A percentile compares a stretch with the other conserved stretches of the same genome.
Conservation (phyloP, 192 early-diverging fungal species). For the Coemansia reversa region DNA sequence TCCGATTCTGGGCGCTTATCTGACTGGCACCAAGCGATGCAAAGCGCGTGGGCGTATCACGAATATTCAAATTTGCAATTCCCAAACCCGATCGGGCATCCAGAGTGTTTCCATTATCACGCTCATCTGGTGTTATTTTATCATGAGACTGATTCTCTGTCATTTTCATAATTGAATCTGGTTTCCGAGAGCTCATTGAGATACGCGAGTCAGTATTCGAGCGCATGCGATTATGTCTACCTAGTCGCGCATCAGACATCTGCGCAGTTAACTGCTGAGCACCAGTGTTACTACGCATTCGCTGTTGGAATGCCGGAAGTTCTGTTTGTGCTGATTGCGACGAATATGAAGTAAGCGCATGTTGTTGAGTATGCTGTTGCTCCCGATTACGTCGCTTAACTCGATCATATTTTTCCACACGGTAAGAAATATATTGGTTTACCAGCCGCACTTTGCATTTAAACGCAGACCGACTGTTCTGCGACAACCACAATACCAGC, state of each 20-base stretch:
- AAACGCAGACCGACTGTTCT: slow-evolving; percentile 62
- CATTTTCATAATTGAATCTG: not conserved
- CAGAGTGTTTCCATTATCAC: not conserved
- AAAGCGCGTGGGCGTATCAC: slow-evolving; percentile 9
- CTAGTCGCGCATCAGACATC: too few relatives aligned
- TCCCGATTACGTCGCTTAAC: slow-evolving; percentile 12
- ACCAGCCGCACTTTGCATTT: slow-evolving; percentile 74
- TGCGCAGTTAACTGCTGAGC: not conserved
- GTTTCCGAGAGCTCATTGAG: slow-evolving; percentile 30
- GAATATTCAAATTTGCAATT: slow-evolving; percentile 15
- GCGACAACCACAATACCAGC: slow-evolving; percentile 80
- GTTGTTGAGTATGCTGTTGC: not conserved
- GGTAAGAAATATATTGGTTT: slow-evolving; percentile 81
- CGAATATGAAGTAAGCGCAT: slow-evolving; percentile 37
- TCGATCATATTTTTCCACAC: slow-evolving; percentile 67
- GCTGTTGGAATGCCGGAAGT: slow-evolving; percentile 41
- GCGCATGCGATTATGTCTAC: slow-evolving; percentile 32
- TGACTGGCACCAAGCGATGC: slow-evolving; percentile 14
- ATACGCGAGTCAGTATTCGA: slow-evolving; percentile 48
- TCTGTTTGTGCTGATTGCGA: slow-evolving; percentile 37
- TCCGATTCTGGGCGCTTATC: not conserved
- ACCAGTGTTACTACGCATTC: slow-evolving; percentile 28
- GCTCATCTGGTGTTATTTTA: not conserved
- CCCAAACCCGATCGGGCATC: slow-evolving; percentile 19
- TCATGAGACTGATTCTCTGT: not conserved